Evolutionary conservation across 169 alveolate genomes (phyloP), one percentile per base, ranked within the genome.

Genomic region (Amoebophrya sp.): DNA sequence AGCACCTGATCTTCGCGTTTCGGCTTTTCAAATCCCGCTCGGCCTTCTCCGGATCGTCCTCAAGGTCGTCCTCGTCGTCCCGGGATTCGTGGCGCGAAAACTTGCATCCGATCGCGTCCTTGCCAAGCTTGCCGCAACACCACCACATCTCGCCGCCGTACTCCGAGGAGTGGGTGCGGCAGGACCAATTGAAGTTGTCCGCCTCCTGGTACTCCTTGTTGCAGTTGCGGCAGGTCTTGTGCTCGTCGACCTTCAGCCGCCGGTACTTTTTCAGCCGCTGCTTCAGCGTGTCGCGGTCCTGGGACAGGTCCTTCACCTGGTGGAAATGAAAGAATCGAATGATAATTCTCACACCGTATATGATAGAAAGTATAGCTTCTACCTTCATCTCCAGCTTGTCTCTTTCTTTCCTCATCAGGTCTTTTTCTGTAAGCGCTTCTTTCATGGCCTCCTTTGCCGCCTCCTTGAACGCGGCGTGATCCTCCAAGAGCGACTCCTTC

Each of bases 1-100:
- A 69, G 88, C 93, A 91, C 20, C 15, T 39, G 43, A 91, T 69
- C 43, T 87, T 91, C 45, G 89, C 58, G 50, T 91, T 91, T 38
- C 91, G 39, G 38, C 40, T 26, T n/a, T 88, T 58, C 5, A 58
- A n/a, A 58, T 69, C 42, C 41, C 88, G 69, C 89, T 91, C 93
- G 4, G 67, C 94, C 15, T 43, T 29, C 88, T 89, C 92, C 88
- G 23, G 26, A 38, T 88, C 50, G 41, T 88, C 93, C 26, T 88
- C 94, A 20, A 93, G 94, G 18, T 94, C 96, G 26, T 95, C 97
- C n/a, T 95, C 96, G 89, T 95, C 97, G 88, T 95, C 97, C 67
- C 93, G 93, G 48, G 93, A 41, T 69, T 94, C 96, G 91, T 95
- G 97, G 69, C 94, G 94, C 50, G 93, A 50, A 70, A 93, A 92